phyloP scores from a whole-genome alignment of 2,329 filamentous ascomycete genomes.

The Xylariaceae sp. region DNA sequence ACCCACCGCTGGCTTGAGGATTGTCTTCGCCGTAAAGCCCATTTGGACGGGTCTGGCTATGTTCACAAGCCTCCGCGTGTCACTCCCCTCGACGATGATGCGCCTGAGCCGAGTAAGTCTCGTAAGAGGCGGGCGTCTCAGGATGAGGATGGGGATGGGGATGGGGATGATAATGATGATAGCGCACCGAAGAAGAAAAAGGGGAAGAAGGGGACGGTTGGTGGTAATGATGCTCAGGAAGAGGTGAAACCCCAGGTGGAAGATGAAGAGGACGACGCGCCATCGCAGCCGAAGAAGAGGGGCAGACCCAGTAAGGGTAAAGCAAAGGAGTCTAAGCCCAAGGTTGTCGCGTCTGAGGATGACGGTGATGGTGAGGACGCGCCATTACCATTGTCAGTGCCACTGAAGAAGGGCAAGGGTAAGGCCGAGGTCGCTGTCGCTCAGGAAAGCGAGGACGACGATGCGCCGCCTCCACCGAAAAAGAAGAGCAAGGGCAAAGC shows the following conservation, averaged over 20 bases:
- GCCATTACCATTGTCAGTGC: conserved; percentile 11
- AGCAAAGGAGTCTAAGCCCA: conserved; percentile 8
- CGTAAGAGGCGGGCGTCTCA: conserved; percentile 23
- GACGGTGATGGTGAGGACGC: not conserved
- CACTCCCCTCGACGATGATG: conserved; percentile 5
- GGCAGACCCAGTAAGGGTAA: conserved; percentile 28
- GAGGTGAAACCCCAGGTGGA: no score
- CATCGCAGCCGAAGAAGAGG: conserved; percentile 28
- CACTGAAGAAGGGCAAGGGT: conserved; percentile 9
- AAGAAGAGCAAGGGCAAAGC: not conserved
- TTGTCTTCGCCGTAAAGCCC: conserved; percentile 40
- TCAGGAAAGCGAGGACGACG: not conserved
- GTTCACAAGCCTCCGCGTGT: conserved; percentile 16
- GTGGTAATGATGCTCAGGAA: no score
- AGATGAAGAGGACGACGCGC: conserved; percentile 17
- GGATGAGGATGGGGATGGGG: conserved; percentile 12
- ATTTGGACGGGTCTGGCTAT: conserved; percentile 33
- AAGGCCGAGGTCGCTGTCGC: not conserved
- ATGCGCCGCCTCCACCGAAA: not conserved
- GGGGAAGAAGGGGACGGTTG: no score
- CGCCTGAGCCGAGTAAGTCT: conserved; percentile 12
- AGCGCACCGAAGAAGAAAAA: no score
- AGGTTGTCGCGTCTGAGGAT: conserved; percentile 26
- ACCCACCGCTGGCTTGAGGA: conserved; percentile 57
- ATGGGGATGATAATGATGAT: no score